These are phyloP conservation scores for Sporisorium graminicola DNA, from an alignment of 1,284 basidiomycete genomes.

Conservation along the genomic window DNA sequence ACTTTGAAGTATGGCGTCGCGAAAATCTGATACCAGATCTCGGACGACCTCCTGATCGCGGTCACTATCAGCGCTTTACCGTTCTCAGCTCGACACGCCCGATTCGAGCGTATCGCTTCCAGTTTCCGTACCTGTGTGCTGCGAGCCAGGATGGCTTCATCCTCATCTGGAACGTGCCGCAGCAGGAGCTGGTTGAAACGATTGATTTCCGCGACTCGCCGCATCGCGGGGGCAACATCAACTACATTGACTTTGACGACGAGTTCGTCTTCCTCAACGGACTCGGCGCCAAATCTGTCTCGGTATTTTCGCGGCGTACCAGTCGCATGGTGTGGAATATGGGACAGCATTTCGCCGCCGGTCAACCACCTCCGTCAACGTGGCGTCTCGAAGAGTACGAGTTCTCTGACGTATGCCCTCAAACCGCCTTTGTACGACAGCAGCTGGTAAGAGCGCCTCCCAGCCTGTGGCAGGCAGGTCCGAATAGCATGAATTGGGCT, in stretches of 20 bases:
- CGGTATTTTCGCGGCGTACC: conserved; percentile 43
- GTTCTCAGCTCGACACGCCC: conserved; percentile 36
- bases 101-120: conserved; percentile 58
- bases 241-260: conserved; percentile 65
- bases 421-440: conserved; percentile 14
- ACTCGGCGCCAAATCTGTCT: conserved; percentile 43
- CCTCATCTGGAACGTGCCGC: conserved; percentile 46
- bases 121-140: conserved; percentile 52
- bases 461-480: conserved; percentile 41
- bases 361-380: conserved; percentile 23
- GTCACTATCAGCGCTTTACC: conserved; percentile 44
- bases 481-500: conserved; percentile 42
- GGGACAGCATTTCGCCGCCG: conserved; percentile 46
- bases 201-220: conserved; percentile 38
- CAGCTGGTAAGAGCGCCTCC: conserved; percentile 10
- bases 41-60: conserved; percentile 41
- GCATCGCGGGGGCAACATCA: conserved; percentile 52
- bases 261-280: conserved; percentile 58
- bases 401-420: neutral
- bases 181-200: conserved; percentile 32
- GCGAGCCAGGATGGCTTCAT: conserved; percentile 51
- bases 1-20: conserved; percentile 62
- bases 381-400: conserved; percentile 13
- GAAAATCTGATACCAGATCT: conserved; percentile 49
- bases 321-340: conserved; percentile 49